phyloP scores from a whole-genome alignment of 768 basidiomycete genomes.

The Boletus insuetus region DNA sequence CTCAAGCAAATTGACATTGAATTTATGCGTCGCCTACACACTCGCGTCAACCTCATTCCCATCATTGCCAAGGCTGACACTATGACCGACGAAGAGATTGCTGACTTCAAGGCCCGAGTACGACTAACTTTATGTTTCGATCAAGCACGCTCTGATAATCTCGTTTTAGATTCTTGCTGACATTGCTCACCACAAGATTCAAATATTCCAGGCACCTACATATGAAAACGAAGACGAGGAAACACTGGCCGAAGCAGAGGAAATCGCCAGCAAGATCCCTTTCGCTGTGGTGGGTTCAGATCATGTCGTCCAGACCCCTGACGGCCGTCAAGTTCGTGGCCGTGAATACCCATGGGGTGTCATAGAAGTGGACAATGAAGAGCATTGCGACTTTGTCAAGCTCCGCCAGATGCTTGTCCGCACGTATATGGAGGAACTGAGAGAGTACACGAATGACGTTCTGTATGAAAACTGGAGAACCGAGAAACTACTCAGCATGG shows the following conservation, averaged over 20 bases:
- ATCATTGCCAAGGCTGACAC: slow-evolving; percentile 99
- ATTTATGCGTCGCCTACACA: slow-evolving; percentile 97
- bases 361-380: slow-evolving; percentile 98
- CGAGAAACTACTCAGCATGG: slow-evolving; percentile 95
- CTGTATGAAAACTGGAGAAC: slow-evolving; percentile 99
- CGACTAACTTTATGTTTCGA: slow-evolving; percentile 16
- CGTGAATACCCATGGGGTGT: slow-evolving; percentile 98
- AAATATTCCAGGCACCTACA: slow-evolving; percentile 96
- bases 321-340: slow-evolving; percentile 91
- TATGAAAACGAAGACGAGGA: slow-evolving; percentile 99
- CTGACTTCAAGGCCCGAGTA: slow-evolving; percentile 90
- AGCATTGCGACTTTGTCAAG: slow-evolving; percentile 99
- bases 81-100: slow-evolving; percentile 93
- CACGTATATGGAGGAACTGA: slow-evolving; percentile 98
- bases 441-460: slow-evolving; percentile 94
- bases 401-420: slow-evolving; percentile 98
- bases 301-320: slow-evolving; percentile 71
- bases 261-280: slow-evolving; percentile 97
- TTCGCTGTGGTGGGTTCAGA: slow-evolving; percentile 98
- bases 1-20: slow-evolving; percentile 98
- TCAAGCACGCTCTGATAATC: not conserved
- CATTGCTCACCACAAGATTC: slow-evolving; percentile 92
- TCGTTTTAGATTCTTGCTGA: slow-evolving; percentile 77
- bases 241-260: slow-evolving; percentile 94
- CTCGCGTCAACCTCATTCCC: slow-evolving; percentile 97